Percentiles rank a stretch among this genome's conserved stretches.
Conservation (phyloP, 441 rosid species). For the Brassica balearica region DNA sequence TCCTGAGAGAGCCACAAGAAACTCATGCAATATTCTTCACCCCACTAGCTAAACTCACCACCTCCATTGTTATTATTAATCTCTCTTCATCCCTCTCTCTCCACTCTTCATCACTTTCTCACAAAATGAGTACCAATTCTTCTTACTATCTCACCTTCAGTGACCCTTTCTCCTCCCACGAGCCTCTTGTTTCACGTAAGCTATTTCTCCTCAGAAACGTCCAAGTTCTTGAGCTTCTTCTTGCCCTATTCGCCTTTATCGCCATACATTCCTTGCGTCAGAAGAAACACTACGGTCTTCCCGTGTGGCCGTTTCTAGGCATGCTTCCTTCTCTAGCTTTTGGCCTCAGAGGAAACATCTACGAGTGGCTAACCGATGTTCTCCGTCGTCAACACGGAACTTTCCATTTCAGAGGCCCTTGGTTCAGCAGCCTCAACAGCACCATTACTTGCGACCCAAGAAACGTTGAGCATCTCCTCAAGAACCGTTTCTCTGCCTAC, state of each 20-base stretch:
- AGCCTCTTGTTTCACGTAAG: slow-evolving; percentile 36
- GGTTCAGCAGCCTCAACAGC: slow-evolving; percentile 77
- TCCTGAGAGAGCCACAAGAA: slow-evolving; percentile 40
- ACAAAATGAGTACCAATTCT: slow-evolving; percentile 56
- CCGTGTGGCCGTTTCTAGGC: slow-evolving; percentile 84
- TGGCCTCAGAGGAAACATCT: slow-evolving; percentile 57
- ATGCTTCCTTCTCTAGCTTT: slow-evolving; percentile 78
- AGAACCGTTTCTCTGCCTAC: slow-evolving; percentile 75
- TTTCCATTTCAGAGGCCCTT: slow-evolving; percentile 77
- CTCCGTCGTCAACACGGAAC: slow-evolving; percentile 72
- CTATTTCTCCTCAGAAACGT: slow-evolving; percentile 52
- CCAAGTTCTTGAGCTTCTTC: slow-evolving; percentile 65
- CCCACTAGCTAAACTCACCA: slow-evolving; percentile 40
- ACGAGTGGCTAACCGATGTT: slow-evolving; percentile 71
- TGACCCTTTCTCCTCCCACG: slow-evolving; percentile 22
- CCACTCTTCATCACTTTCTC: slow-evolving; percentile 36
- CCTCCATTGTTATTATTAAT: slow-evolving; percentile 41
- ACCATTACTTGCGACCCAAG: slow-evolving; percentile 86
- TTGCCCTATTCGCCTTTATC: slow-evolving; percentile 62
- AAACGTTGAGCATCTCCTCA: slow-evolving; percentile 85
- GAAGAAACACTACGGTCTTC: slow-evolving; percentile 65
- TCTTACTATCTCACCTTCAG: slow-evolving; percentile 47
- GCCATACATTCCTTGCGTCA: slow-evolving; percentile 70
- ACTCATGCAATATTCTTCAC: slow-evolving; percentile 43
- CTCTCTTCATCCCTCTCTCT: slow-evolving; percentile 19